Evolutionary conservation across 164 flowering plant genomes (phyloP), one percentile per base, ranked within the genome.

Genomic region (Berberis vulgaris): DNA sequence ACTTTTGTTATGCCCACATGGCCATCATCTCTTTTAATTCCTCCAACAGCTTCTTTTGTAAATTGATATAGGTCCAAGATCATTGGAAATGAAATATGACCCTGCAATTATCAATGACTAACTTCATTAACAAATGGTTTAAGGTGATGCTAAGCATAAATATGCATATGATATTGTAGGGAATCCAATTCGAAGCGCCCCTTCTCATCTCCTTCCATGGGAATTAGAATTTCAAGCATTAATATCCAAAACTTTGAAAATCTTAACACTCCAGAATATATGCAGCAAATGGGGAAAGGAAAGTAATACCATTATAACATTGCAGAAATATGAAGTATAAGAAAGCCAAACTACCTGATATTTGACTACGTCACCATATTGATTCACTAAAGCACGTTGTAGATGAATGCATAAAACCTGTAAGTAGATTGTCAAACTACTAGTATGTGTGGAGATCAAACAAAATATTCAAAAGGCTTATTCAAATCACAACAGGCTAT

Each of bases 361-460:
- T 80, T 93, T 93, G 70, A 82, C 59, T 54, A 66, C 60, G 43
- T 93, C 92, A 47, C 96, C 96, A 65, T 72, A 74, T n/a, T 49
- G 56, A 70, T 73, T 78, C 54, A 82, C 60, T 42, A 86, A 74
- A 70, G 83, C 88, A n/a, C 97, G 90, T 67, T 88, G 89, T n/a
- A 93, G 76, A 62, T 93, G 94, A 74, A 93, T 75, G 82, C 97
- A 93, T 2, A 93, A 71, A 77, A 89, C 82, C 98, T 92, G 88
- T 45, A 74, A 62, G 59, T 26, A 70, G 58, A 74, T 38, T 47
- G 54, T 55, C 52, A 77, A 55, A 68, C 42, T 56, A 56, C 12
- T 44, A 57, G 13, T 43, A 63, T 62, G 53, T 8, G 38, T 67
- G 7, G 61, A 67, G 50, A 54, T 44, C 39, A 62, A 52, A 71